Conservation (phyloP, 202 grass and related monocot genomes). For the Schoenoplectus triqueter region DNA sequence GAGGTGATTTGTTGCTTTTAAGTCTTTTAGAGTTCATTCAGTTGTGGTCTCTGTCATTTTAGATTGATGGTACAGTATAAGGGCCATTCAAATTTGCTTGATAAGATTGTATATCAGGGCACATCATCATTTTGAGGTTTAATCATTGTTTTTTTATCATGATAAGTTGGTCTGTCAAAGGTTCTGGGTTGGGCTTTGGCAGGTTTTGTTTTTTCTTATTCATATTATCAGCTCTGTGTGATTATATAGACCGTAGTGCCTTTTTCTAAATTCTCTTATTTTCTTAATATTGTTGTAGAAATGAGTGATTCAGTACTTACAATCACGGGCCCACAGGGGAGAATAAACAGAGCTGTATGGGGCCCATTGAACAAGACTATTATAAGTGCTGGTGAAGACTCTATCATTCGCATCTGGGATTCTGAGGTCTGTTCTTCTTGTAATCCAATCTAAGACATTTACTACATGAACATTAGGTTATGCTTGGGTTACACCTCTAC, state of each 20-base stretch:
- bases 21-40: neutral
- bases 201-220: neutral
- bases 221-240: neutral
- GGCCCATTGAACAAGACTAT: conserved; percentile 88
- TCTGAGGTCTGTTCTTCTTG: conserved; percentile 53
- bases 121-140: neutral
- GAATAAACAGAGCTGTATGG: conserved; percentile 95
- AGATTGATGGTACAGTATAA: neutral
- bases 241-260: neutral
- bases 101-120: neutral
- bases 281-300: conserved; percentile 54
- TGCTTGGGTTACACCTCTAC: neutral
- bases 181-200: neutral
- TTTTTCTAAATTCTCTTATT: neutral
- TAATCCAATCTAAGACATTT: neutral
- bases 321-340: conserved; percentile 72
- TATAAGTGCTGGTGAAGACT: conserved; percentile 81
- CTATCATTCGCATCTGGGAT: conserved; percentile 83
- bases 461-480: neutral
- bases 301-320: conserved; percentile 64
- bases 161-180: neutral
- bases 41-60: neutral
- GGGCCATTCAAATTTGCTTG: neutral
- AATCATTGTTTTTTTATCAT: neutral
- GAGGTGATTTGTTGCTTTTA: neutral